phyloP scores from a whole-genome alignment of 768 basidiomycete species.

The Mycena metata region DNA sequence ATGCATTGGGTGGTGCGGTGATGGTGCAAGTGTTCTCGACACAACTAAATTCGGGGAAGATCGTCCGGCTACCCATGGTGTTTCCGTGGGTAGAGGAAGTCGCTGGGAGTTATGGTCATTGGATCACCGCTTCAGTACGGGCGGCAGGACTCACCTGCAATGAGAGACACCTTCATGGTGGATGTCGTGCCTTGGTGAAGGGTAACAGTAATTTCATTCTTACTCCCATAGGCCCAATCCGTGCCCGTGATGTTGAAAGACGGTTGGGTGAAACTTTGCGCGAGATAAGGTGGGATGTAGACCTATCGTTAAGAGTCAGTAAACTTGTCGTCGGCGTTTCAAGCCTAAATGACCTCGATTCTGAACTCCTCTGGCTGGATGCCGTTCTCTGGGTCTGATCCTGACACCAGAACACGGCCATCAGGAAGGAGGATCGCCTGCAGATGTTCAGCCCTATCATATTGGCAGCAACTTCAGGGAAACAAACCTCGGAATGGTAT shows the following conservation, averaged over 20 bases:
- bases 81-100: constrained; percentile 51
- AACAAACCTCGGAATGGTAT: constrained; percentile 50
- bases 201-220: constrained; percentile 63
- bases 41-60: constrained; percentile 68
- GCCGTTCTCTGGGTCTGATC: constrained; percentile 61
- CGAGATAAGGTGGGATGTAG: constrained; percentile 92
- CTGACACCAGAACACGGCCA: constrained; percentile 69
- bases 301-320: constrained; percentile 51
- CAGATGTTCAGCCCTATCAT: constrained; percentile 43
- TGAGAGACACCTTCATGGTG: constrained; percentile 72
- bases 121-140: too few relatives aligned
- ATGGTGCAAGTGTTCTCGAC: constrained; percentile 69
- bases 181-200: constrained; percentile 58
- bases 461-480: neutral
- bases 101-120: neutral
- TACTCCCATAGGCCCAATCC: constrained; percentile 73
- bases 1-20: constrained; percentile 64
- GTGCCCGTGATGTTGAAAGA: constrained; percentile 66
- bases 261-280: constrained; percentile 72
- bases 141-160: constrained; percentile 64
- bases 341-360: constrained; percentile 68
- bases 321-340: constrained; percentile 4
- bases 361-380: constrained; percentile 71
- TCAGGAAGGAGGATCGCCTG: constrained; percentile 71
- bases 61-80: constrained; percentile 61